Conservation (phyloP, 169 alveolate genomes). For the Plasmodium vivax region DNA sequence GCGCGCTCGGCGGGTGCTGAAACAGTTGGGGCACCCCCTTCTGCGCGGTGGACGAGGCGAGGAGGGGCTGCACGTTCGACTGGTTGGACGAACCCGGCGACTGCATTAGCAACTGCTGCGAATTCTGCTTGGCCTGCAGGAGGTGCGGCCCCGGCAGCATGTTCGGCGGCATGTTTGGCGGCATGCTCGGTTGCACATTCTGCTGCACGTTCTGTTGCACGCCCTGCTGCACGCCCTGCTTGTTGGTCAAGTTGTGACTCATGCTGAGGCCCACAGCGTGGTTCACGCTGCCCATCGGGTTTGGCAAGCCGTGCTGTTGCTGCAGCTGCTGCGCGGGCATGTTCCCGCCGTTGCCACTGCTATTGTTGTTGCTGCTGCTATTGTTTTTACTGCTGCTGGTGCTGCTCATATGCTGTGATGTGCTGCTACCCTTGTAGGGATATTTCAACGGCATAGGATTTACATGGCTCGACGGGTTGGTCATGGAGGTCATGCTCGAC, state of each 20-base stretch:
- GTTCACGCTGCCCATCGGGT: not conserved
- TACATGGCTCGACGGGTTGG: constrained; percentile 14
- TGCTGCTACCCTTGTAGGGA: constrained; percentile 24
- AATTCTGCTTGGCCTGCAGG: not conserved
- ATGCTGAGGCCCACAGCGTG: not conserved
- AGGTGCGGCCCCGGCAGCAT: constrained; percentile 6
- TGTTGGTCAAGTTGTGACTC: not conserved
- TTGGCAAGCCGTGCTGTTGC: constrained; percentile 11
- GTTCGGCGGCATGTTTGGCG: constrained; percentile 17
- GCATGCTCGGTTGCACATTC: not conserved
- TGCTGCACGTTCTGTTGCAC: not conserved
- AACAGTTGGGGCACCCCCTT: constrained; percentile 4
- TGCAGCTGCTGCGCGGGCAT: not conserved
- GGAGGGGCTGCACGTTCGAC: not conserved
- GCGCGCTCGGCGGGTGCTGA: not conserved
- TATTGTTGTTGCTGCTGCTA: not conserved
- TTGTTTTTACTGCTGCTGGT: not conserved
- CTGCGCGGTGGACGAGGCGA: constrained; percentile 10
- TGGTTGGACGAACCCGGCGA: not conserved
- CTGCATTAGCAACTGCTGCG: constrained; percentile 18
- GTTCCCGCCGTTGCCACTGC: not conserved
- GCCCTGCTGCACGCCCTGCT: constrained; percentile 19
- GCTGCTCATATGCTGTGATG: not conserved
- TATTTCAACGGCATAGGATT: constrained; percentile 32
- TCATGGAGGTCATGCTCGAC: not conserved